Evolutionary conservation across 1,284 basidiomycete genomes (phyloP), one percentile per base, ranked within the genome.

Genomic region (Inonotus obliquus): DNA sequence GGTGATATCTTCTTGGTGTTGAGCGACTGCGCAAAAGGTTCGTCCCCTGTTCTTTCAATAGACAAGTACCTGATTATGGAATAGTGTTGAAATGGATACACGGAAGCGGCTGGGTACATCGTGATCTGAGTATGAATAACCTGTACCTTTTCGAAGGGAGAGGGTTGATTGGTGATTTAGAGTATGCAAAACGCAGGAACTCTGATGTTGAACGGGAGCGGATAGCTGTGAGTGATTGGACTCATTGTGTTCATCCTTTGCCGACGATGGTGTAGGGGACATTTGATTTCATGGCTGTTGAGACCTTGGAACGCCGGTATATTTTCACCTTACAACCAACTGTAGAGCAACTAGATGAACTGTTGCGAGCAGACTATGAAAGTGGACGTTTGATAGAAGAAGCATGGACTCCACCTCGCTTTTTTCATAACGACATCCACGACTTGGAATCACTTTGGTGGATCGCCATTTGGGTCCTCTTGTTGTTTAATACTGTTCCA

Each of bases 1-100:
- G n/a, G n/a, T n/a, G n/a, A n/a, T n/a, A n/a, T n/a, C n/a, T n/a
- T 21, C 14, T 52, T 52, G 55, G 51, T 65, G 21, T 32, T 54
- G 25, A 54, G 52, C 13, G 52, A 54, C 52, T 10, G 29, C 17
- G 52, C 23, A 19, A 54, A 54, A 54, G 27, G 52, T 54, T 3
- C 27, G 52, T 54, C 10, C 21, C 7, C 1, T 39, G 38, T 23
- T 47, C 25, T 21, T 58, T 21, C 35, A 17, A 48, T 13, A 48
- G 39, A 45, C n/a, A n/a, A n/a, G n/a, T n/a, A n/a, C n/a, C 56
- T 58, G 32, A 58, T 49, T 2, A 32, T 14, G 4, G 29, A 23
- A 10, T 44, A 58, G 56, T 21, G 17, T 29, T 58, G 4, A 44
- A n/a, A 10, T 25, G 39, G 4, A 44, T 58, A n/a, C 41, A 44